A percentile compares a stretch with the other conserved stretches of the same genome.
phyloP scores from a whole-genome alignment of 2,329 filamentous ascomycete species.

The Fragosphaeria purpurea region DNA sequence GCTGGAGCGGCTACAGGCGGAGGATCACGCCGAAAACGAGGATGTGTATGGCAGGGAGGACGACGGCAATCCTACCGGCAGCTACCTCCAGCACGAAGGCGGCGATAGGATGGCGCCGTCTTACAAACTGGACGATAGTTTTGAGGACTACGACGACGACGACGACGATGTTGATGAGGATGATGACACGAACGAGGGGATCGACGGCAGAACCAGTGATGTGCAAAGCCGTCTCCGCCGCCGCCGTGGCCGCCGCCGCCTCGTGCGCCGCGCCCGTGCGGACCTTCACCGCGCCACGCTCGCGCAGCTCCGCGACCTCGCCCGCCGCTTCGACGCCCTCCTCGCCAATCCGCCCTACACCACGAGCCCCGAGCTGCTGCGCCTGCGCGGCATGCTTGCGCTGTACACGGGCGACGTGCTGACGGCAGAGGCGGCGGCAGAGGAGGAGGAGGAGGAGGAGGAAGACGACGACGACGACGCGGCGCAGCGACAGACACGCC shows the following conservation, averaged over 20 bases:
- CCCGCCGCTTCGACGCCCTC: slow-evolving; percentile 58
- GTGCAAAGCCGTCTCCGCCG: not conserved
- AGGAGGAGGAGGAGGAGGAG: slow-evolving; percentile 15
- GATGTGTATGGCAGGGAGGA: not conserved
- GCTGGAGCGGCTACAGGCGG: slow-evolving; percentile 25
- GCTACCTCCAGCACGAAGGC: not conserved
- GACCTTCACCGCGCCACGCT: slow-evolving; percentile 42
- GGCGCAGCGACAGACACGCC: no score
- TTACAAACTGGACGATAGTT: not conserved
- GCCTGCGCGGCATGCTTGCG: slow-evolving; percentile 62
- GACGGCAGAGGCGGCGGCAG: slow-evolving; percentile 25
- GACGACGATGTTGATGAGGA: not conserved
- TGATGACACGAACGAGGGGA: slow-evolving; percentile 12
- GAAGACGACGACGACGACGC: slow-evolving; percentile 16
- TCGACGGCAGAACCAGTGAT: not conserved
- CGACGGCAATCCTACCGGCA: not conserved
- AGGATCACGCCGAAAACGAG: slow-evolving; percentile 6
- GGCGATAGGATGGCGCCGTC: not conserved
- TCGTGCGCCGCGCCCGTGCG: slow-evolving; percentile 23
- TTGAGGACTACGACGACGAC: not conserved
- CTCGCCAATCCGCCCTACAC: slow-evolving; percentile 62
- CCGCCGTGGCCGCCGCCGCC: slow-evolving; percentile 5
- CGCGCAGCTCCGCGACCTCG: slow-evolving; percentile 50
- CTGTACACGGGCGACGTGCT: slow-evolving; percentile 66
- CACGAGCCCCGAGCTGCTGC: slow-evolving; percentile 54